Evolutionary conservation across 202 grass and related monocot genomes (phyloP).

Genomic region (Eragrostis tef): DNA sequence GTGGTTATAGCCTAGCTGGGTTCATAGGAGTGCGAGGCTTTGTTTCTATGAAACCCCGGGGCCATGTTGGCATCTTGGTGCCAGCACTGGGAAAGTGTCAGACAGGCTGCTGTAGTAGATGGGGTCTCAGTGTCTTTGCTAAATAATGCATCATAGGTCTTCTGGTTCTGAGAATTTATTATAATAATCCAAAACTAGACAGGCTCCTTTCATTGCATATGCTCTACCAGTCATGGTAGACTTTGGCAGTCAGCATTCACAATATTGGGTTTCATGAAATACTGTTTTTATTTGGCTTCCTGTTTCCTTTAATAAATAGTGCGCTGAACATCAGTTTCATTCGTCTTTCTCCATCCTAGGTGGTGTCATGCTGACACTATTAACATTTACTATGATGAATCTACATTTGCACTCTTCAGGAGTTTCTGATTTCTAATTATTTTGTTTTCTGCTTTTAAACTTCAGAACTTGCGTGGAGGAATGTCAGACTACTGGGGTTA

Average conservation of each 20-base stretch:
- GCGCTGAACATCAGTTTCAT: background rate
- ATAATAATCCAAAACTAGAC: conserved; percentile 4
- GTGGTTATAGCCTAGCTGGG: background rate
- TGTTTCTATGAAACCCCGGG: background rate
- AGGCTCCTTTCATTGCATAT: background rate
- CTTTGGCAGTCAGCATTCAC: background rate
- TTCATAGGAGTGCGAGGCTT: background rate
- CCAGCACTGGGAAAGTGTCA: background rate
- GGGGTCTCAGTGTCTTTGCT: no score
- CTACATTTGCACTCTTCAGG: conserved; percentile 1
- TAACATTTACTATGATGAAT: background rate
- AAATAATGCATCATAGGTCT: background rate
- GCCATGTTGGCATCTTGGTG: background rate
- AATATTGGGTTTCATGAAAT: conserved; percentile 3
- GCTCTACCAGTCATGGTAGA: background rate
- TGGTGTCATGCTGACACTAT: conserved; percentile 18
- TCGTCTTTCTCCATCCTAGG: background rate
- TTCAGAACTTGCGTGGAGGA: conserved; percentile 73
- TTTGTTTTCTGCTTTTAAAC: conserved; percentile 18
- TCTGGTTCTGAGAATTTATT: background rate
- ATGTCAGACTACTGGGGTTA: conserved; percentile 62
- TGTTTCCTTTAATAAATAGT: background rate
- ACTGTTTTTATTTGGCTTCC: background rate
- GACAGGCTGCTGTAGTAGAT: background rate
- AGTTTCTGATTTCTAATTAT: conserved; percentile 36